A percentile compares a stretch with the other conserved stretches of the same genome.
Conservation (phyloP, 768 basidiomycete genomes). For the Suillus variegatus region DNA sequence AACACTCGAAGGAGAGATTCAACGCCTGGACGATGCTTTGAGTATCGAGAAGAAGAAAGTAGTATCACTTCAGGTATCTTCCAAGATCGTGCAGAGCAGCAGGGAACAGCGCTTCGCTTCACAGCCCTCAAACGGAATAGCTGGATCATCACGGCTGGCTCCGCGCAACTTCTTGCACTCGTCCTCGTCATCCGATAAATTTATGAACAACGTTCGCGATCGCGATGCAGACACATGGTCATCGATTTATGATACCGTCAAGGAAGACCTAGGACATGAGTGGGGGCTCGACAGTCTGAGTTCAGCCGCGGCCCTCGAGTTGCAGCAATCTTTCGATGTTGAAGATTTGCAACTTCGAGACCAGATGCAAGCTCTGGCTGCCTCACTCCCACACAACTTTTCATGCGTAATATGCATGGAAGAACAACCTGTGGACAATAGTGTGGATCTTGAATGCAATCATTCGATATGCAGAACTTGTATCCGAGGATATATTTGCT, state of each 20-base stretch:
- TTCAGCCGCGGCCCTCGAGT: constrained; percentile 24
- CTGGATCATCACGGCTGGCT: constrained; percentile 17
- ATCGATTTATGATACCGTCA: not conserved
- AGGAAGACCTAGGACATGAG: not conserved
- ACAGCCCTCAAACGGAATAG: constrained; percentile 18
- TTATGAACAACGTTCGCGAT: constrained; percentile 13
- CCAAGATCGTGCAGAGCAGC: not conserved
- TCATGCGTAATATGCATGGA: constrained; percentile 62
- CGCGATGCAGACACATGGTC: constrained; percentile 11
- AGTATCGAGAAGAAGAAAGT: constrained; percentile 14
- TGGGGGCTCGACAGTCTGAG: constrained; percentile 14
- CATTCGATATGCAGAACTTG: constrained; percentile 61
- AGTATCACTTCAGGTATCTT: not conserved
- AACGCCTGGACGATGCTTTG: constrained; percentile 17
- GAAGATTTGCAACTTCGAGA: constrained; percentile 41
- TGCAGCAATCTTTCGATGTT: constrained; percentile 40
- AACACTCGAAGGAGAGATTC: constrained; percentile 28
- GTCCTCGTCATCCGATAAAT: constrained; percentile 21
- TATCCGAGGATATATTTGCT: constrained; percentile 40
- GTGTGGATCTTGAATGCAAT: constrained; percentile 46
- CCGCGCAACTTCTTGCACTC: constrained; percentile 14
- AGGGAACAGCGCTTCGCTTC: constrained; percentile 7
- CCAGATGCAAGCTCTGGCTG: constrained; percentile 34
- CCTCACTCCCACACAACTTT: constrained; percentile 38
- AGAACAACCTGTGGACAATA: constrained; percentile 40